Base-by-base conservation (phyloP, 2,329 filamentous ascomycete species). In the Shiraia bambusicola region DNA sequence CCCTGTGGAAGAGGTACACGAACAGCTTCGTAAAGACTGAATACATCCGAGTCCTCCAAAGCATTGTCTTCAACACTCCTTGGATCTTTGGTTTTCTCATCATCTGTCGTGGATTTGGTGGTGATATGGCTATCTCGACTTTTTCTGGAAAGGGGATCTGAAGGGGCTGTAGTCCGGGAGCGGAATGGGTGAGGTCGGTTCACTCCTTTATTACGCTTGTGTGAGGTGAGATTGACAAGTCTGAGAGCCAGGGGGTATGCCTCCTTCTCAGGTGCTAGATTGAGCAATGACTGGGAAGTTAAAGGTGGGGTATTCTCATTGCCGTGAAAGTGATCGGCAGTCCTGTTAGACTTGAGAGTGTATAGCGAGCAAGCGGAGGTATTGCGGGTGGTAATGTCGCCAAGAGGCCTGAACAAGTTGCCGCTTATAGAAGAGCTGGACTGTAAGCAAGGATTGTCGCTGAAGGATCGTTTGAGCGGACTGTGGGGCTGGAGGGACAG, bases 381-480 rank as follows among this genome's bases (percentile, higher is more conserved):
- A 45, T 67, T 67, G 35, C 63, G 59, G 42, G 58, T 37, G 3
- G 59, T 56, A 37, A 63, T 48, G 29, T 64, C 56, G 40, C 37
- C 47, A 14, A 66, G 57, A 6, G 65, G 55, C 14, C 44, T 43
- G 17, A 56, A 40, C 11, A 61, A 40, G 13, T 49, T 42, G 22
- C 64, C 55, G 28, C 54, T 56, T 10, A 64, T 40, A 24, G 68
- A 58, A 12, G 69, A 67, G 47, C 55, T 61, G 34, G 66, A 56
- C 29, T 54, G 58, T 32, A 67, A 52, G 54, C 64, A 68, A 28
- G 63, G 65, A 37, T 61, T 66, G 49, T 71, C 67, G 53, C 65
- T 69, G 56, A 72, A 70, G 40, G 68, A 69, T 38, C 66, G 66
- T 53, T 71, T 69, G 49, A 71, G 57, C 8, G 69, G 67, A 44